Evolutionary conservation across 1,284 basidiomycete species (phyloP), one percentile per base, ranked within the genome.

Genomic region (Cronartium ribicola): DNA sequence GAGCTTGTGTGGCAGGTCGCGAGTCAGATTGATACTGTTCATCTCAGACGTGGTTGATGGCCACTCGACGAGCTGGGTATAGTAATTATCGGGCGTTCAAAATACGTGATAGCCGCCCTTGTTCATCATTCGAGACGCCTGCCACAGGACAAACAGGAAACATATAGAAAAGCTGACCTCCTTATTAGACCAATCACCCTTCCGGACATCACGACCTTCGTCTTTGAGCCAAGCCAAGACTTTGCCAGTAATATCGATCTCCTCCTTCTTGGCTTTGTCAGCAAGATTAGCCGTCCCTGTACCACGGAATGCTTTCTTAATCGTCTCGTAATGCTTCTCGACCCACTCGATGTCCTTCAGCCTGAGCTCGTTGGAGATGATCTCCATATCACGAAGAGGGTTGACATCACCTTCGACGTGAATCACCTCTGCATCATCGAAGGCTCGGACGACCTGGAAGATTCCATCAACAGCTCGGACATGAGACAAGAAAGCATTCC

Each of bases 341-440:
- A 92, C 89, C 96, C 96, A 99, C 81, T 98, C 96, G 77, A 96
- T 96, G 82, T 99, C 96, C 84, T 99, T 99, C 72, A 98, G 84
- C 65, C 94, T 86, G 48, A 97, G 84, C 82, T 97, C 94, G 43
- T 88, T 96, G 78, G 90, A 89, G 81, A 99, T 98, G 81, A 98
- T 97, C 78, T 92, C 89, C 95, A 98, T 98, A 83, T 99, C 96
- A 77, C 96, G 89, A 68, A 91, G 79, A 22, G 96, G 96, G 83
- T 98, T 86, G 75, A 99, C 94, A 78, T 98, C 96, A 68, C 96
- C 96, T 83, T 98, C 96, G 79, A 98, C 96, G 83, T 99, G 96
- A 78, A 92, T 98, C 81, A 99, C 94, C 81, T 99, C 96, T 46
- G 93, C 90, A 80, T 99, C 96, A 81, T 98, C 95, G 81, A 99